Evolutionary conservation across 306 rosid species (phyloP), one percentile per base, ranked within the genome.

Genomic region (Urtica urens): DNA sequence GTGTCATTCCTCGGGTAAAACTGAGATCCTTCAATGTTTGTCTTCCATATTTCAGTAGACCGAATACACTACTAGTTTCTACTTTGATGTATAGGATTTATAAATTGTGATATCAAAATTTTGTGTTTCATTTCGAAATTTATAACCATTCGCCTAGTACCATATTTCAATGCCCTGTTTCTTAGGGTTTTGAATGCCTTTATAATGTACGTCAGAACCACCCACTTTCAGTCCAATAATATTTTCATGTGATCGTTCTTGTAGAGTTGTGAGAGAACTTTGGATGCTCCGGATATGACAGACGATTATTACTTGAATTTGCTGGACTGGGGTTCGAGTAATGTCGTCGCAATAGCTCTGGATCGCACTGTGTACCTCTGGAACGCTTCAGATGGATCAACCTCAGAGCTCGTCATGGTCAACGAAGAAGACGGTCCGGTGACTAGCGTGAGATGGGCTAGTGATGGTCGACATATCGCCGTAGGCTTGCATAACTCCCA

Each of bases 271-370:
- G 81, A 75, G 64, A 82, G 66, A 73, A 76, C 49, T 4, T 45
- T 45, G 49, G 49, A 45, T 45, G 94, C 82, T 46, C 85, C 80
- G 2, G 76, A 58, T 30, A 53, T 79, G 1, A 20, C 69, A 7
- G 85, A 83, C 21, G 87, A 83, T 42, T 83, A 68, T 55, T 76
- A 74, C 62, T 23, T 45, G 49, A 45, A 45, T 45, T 23, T 74
- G 23, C 63, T 79, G 9, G 85, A 83, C 21, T 79, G 87, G 94
- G 73, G 80, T 16, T 51, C 66, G 57, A 8, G 42, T 26, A 43
- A 45, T 23, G 49, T 45, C 30, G 13, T 45, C 23, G 49, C 49
- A 11, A 45, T 45, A 23, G 49, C 49, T 23, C 15, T 45, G 26
- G 49, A 23, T 21, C 12, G 4, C 49, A 45, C 30, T 3, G 49